Percentiles rank a stretch among this genome's conserved stretches.
Conservation (phyloP, 2,329 filamentous ascomycete genomes). For the Hypoxylon sp. region DNA sequence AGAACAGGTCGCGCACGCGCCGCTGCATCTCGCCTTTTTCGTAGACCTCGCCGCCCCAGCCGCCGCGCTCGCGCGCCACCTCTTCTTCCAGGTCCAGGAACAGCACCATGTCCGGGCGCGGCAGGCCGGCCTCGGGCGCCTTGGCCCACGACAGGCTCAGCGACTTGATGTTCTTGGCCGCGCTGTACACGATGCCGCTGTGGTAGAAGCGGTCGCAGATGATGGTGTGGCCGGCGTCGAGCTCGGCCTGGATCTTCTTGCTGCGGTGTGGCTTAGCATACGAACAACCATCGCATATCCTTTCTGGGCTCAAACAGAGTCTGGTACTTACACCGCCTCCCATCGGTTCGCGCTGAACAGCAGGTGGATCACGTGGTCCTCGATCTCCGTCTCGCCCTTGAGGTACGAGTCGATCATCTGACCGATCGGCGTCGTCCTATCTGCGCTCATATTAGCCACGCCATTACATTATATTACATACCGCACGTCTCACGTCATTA, state of each 20-base stretch:
- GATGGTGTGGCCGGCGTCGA: slow-evolving; percentile 77
- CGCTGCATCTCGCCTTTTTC: slow-evolving; percentile 86
- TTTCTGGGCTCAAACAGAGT: background rate
- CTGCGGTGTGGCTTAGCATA: slow-evolving; percentile 49
- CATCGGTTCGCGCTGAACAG: slow-evolving; percentile 92
- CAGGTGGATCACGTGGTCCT: slow-evolving; percentile 90
- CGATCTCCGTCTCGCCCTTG: slow-evolving; percentile 75
- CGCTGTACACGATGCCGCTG: slow-evolving; percentile 91
- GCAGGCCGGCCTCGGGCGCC: slow-evolving; percentile 85
- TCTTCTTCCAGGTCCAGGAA: slow-evolving; percentile 86
- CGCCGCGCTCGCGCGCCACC: slow-evolving; percentile 80
- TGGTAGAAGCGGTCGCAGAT: slow-evolving; percentile 96
- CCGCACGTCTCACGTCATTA: no score
- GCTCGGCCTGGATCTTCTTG: slow-evolving; percentile 62
- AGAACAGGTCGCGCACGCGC: slow-evolving; percentile 80
- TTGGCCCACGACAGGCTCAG: slow-evolving; percentile 84
- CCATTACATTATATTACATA: slow-evolving; percentile 20
- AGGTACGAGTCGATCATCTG: slow-evolving; percentile 89
- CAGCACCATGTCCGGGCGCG: slow-evolving; percentile 85
- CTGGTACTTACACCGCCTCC: slow-evolving; percentile 70
- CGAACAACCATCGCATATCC: background rate
- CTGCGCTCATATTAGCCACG: slow-evolving; percentile 56
- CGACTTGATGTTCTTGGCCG: slow-evolving; percentile 81
- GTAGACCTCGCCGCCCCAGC: slow-evolving; percentile 89
- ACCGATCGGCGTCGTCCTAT: slow-evolving; percentile 85